Conservation (phyloP, 306 rosid species). For the Rosa chinensis region DNA sequence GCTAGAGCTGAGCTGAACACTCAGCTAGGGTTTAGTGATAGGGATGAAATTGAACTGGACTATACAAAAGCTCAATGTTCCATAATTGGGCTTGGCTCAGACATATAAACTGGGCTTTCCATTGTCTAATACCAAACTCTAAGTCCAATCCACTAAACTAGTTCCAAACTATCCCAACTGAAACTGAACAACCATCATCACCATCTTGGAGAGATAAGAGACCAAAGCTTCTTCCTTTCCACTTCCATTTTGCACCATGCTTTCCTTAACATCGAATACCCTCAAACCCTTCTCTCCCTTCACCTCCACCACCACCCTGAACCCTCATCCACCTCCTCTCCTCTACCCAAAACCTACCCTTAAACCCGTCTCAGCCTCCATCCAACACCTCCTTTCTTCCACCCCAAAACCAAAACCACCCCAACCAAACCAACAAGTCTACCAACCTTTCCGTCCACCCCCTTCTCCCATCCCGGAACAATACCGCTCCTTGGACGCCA, state of each 20-base stretch:
- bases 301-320: not conserved
- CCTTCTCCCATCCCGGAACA: constrained; percentile 54
- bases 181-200: not conserved
- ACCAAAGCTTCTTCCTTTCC: not conserved
- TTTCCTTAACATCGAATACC: constrained; percentile 27
- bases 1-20: not conserved
- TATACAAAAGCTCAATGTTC: too few relatives aligned
- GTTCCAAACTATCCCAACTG: not conserved
- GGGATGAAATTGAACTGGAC: not conserved
- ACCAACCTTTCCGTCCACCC: constrained; percentile 88
- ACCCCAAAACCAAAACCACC: constrained; percentile 17
- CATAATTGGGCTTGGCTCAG: not conserved
- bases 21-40: not conserved
- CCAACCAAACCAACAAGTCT: constrained; percentile 38
- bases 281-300: constrained; percentile 3
- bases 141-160: not conserved
- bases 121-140: not conserved
- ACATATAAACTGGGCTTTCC: not conserved
- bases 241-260: constrained; percentile 30
- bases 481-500: constrained; percentile 52
- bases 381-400: constrained; percentile 2
- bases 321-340: constrained; percentile 7
- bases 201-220: constrained; percentile 34
- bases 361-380: constrained; percentile 5
- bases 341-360: not conserved